Percentiles rank a stretch among this genome's conserved stretches.
Evolutionary conservation across 169 alveolate species (phyloP).

Genomic region (Plasmodium fragile): DNA sequence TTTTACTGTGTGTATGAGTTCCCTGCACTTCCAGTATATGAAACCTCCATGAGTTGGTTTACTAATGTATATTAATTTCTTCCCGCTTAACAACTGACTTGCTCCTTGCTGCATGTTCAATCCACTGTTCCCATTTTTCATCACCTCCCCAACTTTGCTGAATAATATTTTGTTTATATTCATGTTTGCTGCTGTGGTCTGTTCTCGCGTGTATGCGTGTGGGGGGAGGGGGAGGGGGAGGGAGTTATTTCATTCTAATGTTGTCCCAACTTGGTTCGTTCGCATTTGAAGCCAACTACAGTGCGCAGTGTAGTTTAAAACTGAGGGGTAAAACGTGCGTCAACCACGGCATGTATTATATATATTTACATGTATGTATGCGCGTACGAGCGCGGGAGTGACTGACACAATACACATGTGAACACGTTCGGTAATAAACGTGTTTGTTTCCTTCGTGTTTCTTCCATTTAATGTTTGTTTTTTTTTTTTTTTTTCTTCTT

Average conservation of each 20-base stretch:
- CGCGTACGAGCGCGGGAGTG: background rate
- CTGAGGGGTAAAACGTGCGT: background rate
- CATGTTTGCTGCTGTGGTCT: conserved; percentile 4
- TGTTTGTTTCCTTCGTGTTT: background rate
- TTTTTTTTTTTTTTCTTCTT: background rate
- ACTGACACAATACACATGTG: background rate
- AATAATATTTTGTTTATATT: conserved; percentile 8
- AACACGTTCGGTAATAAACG: background rate
- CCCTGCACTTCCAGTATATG: conserved; percentile 81
- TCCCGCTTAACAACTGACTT: background rate
- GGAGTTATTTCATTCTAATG: background rate
- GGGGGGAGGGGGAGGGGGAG: background rate
- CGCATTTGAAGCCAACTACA: background rate
- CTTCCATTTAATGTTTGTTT: background rate
- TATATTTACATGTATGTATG: background rate
- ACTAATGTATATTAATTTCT: conserved; percentile 59
- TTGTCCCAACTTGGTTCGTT: background rate
- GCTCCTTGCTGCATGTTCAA: background rate
- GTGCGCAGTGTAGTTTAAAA: background rate
- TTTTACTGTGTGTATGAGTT: conserved; percentile 59
- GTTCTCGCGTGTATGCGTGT: background rate
- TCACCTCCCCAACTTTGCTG: conserved; percentile 20
- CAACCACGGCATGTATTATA: background rate
- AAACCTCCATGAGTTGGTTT: conserved; percentile 86
- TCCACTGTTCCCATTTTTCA: conserved; percentile 48